phyloP scores from a whole-genome alignment of 768 basidiomycete genomes.

The Suillus hirtellus region DNA sequence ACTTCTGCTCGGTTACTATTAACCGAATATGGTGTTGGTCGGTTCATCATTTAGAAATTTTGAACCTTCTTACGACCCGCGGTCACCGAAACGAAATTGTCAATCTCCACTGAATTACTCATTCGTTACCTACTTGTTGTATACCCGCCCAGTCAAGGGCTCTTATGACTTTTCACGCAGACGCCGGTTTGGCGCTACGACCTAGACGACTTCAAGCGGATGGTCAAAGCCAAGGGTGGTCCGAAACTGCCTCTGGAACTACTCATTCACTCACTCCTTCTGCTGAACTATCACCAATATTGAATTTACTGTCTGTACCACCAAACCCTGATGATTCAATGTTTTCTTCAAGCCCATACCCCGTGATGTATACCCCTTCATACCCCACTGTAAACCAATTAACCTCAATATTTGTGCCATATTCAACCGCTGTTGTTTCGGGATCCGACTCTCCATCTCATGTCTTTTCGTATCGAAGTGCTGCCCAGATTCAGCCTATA shows the following conservation, averaged over 20 bases:
- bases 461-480: constrained; percentile 10
- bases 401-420: constrained; percentile 18
- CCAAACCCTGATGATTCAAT: constrained; percentile 8
- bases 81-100: neutral
- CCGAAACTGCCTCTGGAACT: constrained; percentile 57
- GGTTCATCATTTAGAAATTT: constrained; percentile 8
- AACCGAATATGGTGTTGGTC: constrained; percentile 10
- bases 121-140: neutral
- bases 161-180: constrained; percentile 14
- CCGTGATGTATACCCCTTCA: constrained; percentile 25
- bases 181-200: constrained; percentile 26
- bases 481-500: constrained; percentile 34
- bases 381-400: constrained; percentile 40
- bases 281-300: neutral
- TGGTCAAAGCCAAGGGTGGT: constrained; percentile 34
- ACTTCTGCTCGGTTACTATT: neutral
- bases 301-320: neutral
- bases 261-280: constrained; percentile 31
- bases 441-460: constrained; percentile 15
- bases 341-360: constrained; percentile 12
- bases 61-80: neutral
- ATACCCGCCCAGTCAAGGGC: constrained; percentile 17
- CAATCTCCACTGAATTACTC: neutral
- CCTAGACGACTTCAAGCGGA: constrained; percentile 23
- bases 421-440: constrained; percentile 4